phyloP scores from a whole-genome alignment of 2,329 filamentous ascomycete species.

The Elsinoe ampelina region DNA sequence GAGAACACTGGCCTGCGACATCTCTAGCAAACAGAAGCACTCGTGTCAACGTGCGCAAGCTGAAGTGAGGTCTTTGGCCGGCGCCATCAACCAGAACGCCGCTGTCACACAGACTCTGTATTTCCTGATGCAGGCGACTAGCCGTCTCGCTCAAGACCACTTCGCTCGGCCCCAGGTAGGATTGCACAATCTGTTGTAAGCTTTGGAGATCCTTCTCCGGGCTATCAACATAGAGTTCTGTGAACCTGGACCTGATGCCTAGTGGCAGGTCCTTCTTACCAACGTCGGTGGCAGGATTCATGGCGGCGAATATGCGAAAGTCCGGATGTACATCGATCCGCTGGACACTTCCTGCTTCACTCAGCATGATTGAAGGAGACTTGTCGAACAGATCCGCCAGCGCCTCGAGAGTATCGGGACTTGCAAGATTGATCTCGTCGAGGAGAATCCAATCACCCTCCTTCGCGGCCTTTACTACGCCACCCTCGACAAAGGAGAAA shows the following conservation, averaged over 20 bases:
- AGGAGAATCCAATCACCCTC: constrained; percentile 96
- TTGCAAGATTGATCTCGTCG: constrained; percentile 95
- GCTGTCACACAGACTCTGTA: constrained; percentile 68
- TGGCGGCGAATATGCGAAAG: constrained; percentile 94
- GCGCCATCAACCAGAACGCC: constrained; percentile 89
- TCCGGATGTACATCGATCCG: constrained; percentile 80
- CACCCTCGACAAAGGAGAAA: constrained; percentile 93
- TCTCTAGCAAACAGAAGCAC: constrained; percentile 81
- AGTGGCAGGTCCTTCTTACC: constrained; percentile 90
- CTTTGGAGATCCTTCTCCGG: constrained; percentile 83
- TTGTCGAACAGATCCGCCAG: constrained; percentile 79
- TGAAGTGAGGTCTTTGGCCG: constrained; percentile 94
- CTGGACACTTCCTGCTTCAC: constrained; percentile 89
- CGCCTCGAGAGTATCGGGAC: constrained; percentile 87
- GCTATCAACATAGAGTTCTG: constrained; percentile 86
- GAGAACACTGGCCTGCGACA: constrained; percentile 72
- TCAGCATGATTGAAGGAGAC: constrained; percentile 75
- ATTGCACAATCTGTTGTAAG: constrained; percentile 75
- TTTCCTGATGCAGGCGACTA: constrained; percentile 76
- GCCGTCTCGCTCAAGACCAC: constrained; percentile 64
- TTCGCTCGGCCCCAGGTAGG: constrained; percentile 64
- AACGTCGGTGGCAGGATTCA: constrained; percentile 97
- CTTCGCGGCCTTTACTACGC: constrained; percentile 87
- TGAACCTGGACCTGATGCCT: constrained; percentile 84
- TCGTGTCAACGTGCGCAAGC: constrained; percentile 83